Evolutionary conservation across 139 green algal genomes (phyloP), one percentile per base, ranked within the genome.

Genomic region (Chlorella sp.): DNA sequence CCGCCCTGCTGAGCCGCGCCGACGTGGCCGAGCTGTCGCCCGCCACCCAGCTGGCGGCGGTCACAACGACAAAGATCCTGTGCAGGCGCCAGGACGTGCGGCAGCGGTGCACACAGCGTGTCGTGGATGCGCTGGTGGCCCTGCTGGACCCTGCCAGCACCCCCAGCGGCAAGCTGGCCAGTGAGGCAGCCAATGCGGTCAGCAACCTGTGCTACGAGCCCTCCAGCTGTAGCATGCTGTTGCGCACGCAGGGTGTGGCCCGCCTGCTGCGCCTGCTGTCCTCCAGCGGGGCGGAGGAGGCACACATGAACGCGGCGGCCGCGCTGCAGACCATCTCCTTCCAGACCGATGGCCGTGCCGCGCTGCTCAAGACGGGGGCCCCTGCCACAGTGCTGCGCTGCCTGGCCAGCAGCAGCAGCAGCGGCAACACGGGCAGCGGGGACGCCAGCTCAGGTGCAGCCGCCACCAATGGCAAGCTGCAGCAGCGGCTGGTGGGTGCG

Each of bases 401-500:
- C 20, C 28, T 78, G 26, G 23, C 11, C 26, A 76, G 38, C 69
- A 36, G 30, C 38, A 15, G 34, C 25, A 41, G 30, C 44, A 13
- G n/a, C 11, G 64, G 64, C n/a, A 71, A 9, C 17, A 41, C 13
- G 20, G 32, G 41, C 41, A 51, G 73, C 56, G 47, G 9, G 30
- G 38, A 26, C 23, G 26, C 51, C 51, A 15, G 12, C 51, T 9
- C 51, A 21, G 51, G 51, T 60, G 51, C 51, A 60, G 51, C 51
- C 51, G 3, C 20, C 9, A 18, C 6, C 0, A 12, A 85, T 3
- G 34, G 17, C 56, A 91, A 85, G 32, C 91, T 97, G 36, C 84
- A 82, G 25, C 88, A 89, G 39, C 87, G 94, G 9, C 91, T 91
- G 12, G 92, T 90, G 20, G 94, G 94, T 5, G 93, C 94, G 0